Evolutionary conservation across 164 flowering plant genomes (phyloP), one percentile per base, ranked within the genome.

Genomic region (Magnolia sinica): DNA sequence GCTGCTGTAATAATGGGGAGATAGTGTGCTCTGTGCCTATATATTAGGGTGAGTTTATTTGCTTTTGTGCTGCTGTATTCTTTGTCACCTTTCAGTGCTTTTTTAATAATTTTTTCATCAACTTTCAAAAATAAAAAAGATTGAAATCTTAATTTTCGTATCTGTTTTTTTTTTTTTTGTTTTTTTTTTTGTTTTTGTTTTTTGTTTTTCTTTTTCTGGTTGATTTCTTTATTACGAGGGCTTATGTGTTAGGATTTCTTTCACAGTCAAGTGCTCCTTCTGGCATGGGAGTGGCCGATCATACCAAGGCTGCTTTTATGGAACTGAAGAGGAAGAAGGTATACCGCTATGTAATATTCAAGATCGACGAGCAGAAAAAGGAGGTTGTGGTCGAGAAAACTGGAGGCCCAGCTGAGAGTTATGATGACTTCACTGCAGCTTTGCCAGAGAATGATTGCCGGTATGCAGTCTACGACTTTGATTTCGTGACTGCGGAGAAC

Each of bases 381-480:
- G 96, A 90, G 78, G 96, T 93, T 51, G 81, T 90, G 65, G 96
- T 93, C 64, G 98, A 93, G 73, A 93, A 91, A 82, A 86, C 91
- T 20, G 98, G 96, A 4, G 81, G 87, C n/a, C 91, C 94, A 9
- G 86, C 92, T 67, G 96, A 90, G 87, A 89, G 84, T 75, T 91
- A 87, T 79, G 98, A 88, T 45, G 94, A 93, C 80, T 93, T 93
- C 75, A 73, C 86, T 2, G 91, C 87, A 8, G 74, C 96, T n/a
- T 76, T 91, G 78, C 98, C 98, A 0, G 96, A 91, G 75, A 89
- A 88, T 82, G 98, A 93, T 77, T 91, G 98, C 78, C 84, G 97
- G 75, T 93, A 90, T 81, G 97, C 96, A 3, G 87, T 93, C 11
- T 93, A 86, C 84, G 98, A 93, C 82, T 93, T 78, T 72, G 96